Base-by-base conservation (phyloP, 139 green algal species). In the Coccomyxa sp. region DNA sequence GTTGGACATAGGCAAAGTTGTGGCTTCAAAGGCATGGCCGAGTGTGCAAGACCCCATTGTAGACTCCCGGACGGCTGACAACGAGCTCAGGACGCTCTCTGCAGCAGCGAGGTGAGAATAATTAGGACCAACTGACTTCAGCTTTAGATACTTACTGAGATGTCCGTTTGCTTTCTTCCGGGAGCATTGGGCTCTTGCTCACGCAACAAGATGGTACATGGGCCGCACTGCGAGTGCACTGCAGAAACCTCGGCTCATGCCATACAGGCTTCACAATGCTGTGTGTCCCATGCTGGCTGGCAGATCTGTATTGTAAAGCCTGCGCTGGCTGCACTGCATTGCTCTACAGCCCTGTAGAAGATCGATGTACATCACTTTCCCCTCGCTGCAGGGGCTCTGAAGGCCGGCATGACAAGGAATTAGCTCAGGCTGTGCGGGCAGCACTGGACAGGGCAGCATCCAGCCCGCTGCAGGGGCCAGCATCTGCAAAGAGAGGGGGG, bases 91-190 rank as follows among this genome's bases (percentile, higher is more conserved):
- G 22, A 38, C 72, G 4, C n/a, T 82, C 9, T 27, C 78, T 35
- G 78, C 78, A 39, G 73, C 78, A 55, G 55, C 72, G 36, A 75
- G 78, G 78, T 82, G 41, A 39, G 35, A 18, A 16, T 58, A n/a
- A 36, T 29, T 37, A 39, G 7, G 34, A 33, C 58, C 58, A n/a
- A n/a, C n/a, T n/a, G n/a, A n/a, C n/a, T n/a, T n/a, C n/a, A n/a
- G n/a, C n/a, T n/a, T n/a, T n/a, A n/a, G n/a, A n/a, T n/a, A n/a
- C n/a, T n/a, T n/a, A n/a, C n/a, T n/a, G n/a, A n/a, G n/a, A n/a
- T n/a, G n/a, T n/a, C n/a, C n/a, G n/a, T n/a, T n/a, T n/a, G n/a
- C n/a, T n/a, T n/a, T n/a, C n/a, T n/a, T n/a, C n/a, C n/a, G n/a
- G n/a, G n/a, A n/a, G n/a, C n/a, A n/a, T n/a, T n/a, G n/a, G n/a